Base-by-base conservation (phyloP, 306 rosid genomes). In the Cicer yamashitae region DNA sequence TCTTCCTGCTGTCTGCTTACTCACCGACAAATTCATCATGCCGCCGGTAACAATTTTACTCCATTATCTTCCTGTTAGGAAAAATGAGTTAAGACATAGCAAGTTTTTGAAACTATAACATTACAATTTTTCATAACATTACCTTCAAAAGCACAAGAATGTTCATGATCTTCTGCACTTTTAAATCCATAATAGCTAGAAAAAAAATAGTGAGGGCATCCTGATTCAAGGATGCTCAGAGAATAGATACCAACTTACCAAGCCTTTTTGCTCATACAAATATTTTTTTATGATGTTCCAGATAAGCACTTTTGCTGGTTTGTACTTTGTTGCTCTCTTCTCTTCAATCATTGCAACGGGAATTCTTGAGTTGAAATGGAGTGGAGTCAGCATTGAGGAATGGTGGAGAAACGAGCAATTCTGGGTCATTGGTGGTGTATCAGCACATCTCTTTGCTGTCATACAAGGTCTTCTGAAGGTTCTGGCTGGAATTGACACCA, bases 371-470 rank as follows among this genome's bases (percentile, higher is more conserved):
- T 85, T 94, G 79, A 91, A 88, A 85, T 94, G 98, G 98, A 91
- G 97, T 79, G 97, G 96, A 75, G 98, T 94, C 40, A 90, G 96
- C 90, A 94, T 94, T 15, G 98, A 94, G 76, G 98, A 94, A 81
- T 90, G 97, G 99, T 94, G 99, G 99, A 94, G 99, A 85, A 94
- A 92, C 68, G 99, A 94, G 86, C 98, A 94, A 78, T 94, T 94
- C 77, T 94, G 97, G 97, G 98, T 94, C 79, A 94, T 94, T 76
- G 98, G 97, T 43, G 94, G 98, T 81, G 92, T 94, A 25, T 90
- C 98, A 58, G 97, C 96, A 63, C 93, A 91, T 13, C 87, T 94
- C 44, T 91, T 89, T 73, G 98, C 98, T 56, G 94, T 94, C 59
- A 79, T 94, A 54, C 98, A 94, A 84, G 98, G 97, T 43, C 93